phyloP scores from a whole-genome alignment of 2,329 filamentous ascomycete genomes.

The Cadophora gregata region DNA sequence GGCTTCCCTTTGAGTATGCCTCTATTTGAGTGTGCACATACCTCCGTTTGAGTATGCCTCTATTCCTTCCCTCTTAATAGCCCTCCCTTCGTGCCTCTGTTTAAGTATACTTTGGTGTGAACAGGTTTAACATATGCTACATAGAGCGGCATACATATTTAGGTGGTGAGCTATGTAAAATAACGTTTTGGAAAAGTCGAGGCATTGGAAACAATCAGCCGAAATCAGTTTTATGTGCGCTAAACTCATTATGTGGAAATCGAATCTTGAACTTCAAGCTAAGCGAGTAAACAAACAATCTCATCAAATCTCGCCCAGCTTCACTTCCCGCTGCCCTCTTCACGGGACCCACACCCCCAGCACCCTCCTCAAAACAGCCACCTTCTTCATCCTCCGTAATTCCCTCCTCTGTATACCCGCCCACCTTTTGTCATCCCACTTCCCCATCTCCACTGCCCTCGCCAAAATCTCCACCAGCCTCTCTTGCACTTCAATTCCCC shows the following conservation, averaged over 20 bases:
- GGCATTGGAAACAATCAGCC: neutral
- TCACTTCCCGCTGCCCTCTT: neutral
- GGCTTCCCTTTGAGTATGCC: too few species aligned
- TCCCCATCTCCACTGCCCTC: neutral
- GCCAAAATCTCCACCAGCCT: neutral
- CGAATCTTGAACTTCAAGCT: neutral
- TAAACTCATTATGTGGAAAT: neutral
- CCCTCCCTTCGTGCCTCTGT: too few species aligned
- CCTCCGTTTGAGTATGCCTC: too few species aligned
- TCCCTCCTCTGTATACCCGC: neutral
- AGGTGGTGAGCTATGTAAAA: too few species aligned
- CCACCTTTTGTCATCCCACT: neutral
- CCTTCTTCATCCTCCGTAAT: neutral
- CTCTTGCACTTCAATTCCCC: neutral
- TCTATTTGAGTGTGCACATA: too few species aligned
- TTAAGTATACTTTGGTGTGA: too few species aligned
- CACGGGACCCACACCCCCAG: neutral
- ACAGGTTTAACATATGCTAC: too few species aligned
- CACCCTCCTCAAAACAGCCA: neutral
- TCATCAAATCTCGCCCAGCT: neutral
- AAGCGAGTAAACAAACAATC: slow-evolving; percentile 5
- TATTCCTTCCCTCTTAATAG: too few species aligned
- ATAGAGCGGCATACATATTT: too few species aligned
- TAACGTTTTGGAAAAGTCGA: neutral
- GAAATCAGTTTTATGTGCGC: too few species aligned